A percentile compares a stretch with the other conserved stretches of the same genome.
These are phyloP conservation scores for Volutella citrinella DNA, from an alignment of 2,329 filamentous ascomycete species.

Conservation along the genomic window DNA sequence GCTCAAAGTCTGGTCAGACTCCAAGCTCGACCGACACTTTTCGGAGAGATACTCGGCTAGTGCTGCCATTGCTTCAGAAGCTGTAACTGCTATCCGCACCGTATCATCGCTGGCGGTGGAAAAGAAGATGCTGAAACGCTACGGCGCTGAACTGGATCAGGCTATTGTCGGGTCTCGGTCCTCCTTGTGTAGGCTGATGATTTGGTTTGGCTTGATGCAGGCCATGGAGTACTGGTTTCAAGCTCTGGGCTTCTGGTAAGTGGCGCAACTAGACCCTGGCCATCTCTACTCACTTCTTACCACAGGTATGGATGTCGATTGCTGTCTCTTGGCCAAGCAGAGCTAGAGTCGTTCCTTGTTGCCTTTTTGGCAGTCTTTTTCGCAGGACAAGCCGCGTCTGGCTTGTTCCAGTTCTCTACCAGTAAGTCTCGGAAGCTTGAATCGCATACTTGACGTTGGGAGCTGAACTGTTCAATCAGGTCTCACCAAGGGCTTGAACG, in stretches of 20 bases:
- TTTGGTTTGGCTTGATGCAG: slow-evolving; percentile 37
- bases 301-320: slow-evolving; percentile 37
- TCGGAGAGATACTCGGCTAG: slow-evolving; percentile 34
- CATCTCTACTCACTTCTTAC: too few relatives aligned
- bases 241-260: slow-evolving; percentile 40
- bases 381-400: slow-evolving; percentile 38
- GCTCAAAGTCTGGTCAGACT: slow-evolving; percentile 38
- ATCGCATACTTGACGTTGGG: too few relatives aligned
- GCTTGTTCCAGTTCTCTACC: slow-evolving; percentile 46
- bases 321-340: slow-evolving; percentile 42
- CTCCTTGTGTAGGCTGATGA: slow-evolving; percentile 32
- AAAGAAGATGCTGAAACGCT: slow-evolving; percentile 29
- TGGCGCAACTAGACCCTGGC: too few relatives aligned
- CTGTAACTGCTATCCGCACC: slow-evolving; percentile 37
- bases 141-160: slow-evolving; percentile 28
- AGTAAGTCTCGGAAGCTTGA: too few relatives aligned
- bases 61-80: slow-evolving; percentile 42
- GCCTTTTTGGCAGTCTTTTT: slow-evolving; percentile 51
- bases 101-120: slow-evolving; percentile 42
- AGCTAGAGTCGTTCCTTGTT: slow-evolving; percentile 50
- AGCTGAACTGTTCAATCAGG: too few relatives aligned
- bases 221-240: slow-evolving; percentile 37
- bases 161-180: slow-evolving; percentile 27
- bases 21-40: slow-evolving; percentile 35
- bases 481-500: slow-evolving; percentile 47